Conservation (phyloP, 768 basidiomycete species). For the Tulasnella sp. region DNA sequence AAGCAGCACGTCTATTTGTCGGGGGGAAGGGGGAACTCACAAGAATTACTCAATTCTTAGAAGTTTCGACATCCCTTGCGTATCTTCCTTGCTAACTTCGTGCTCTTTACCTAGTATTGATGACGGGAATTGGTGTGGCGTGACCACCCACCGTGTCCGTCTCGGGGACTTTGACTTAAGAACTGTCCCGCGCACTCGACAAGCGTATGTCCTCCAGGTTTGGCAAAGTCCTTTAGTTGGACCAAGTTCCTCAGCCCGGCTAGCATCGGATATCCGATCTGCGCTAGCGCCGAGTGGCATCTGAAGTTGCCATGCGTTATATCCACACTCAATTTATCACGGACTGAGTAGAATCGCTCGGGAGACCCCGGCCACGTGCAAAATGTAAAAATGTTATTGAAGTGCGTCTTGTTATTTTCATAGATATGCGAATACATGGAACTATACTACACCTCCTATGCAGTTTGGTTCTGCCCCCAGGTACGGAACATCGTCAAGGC, state of each 20-base stretch:
- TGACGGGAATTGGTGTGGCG: constrained; percentile 36
- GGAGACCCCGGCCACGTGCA: no score
- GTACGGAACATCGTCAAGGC: constrained; percentile 41
- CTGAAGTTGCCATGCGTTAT: not conserved
- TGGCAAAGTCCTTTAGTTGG: constrained; percentile 68
- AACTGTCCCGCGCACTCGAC: constrained; percentile 63
- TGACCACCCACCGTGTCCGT: constrained; percentile 56
- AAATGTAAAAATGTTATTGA: no score
- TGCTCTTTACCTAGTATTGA: not conserved
- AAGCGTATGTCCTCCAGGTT: constrained; percentile 50
- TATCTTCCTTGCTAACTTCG: constrained; percentile 29
- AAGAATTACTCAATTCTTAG: constrained; percentile 59
- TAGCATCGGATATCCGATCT: constrained; percentile 49
- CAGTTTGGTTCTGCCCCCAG: not conserved
- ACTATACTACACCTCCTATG: not conserved
- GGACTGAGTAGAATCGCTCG: no score
- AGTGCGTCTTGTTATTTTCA: not conserved
- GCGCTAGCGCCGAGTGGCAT: constrained; percentile 53
- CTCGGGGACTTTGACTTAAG: constrained; percentile 62
- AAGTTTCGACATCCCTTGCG: constrained; percentile 65
- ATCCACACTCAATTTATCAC: not conserved
- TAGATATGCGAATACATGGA: not conserved
- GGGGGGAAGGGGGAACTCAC: constrained; percentile 56
- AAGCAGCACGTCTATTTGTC: constrained; percentile 61
- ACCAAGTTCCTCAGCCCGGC: constrained; percentile 53